Base-by-base conservation (phyloP, 1,139 yeast species). In the Kodamaea fungicola region DNA sequence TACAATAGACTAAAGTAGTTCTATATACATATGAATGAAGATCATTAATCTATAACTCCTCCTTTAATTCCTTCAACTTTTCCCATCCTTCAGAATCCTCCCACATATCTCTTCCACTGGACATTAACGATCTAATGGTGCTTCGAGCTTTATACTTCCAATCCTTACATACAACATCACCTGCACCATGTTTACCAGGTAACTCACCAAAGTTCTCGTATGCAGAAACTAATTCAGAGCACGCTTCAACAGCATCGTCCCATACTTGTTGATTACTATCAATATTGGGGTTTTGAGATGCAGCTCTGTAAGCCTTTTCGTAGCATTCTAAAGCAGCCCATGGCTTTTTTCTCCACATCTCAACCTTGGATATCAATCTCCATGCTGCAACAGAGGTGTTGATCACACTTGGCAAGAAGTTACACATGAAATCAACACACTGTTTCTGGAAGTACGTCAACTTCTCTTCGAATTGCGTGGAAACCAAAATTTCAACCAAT, bases 61-160 rank as follows among this genome's bases (percentile, higher is more conserved):
- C 69, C 59, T 81, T 81, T 53, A 84, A 52, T 25, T 71, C 76
- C 41, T 67, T 61, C 39, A 90, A 62, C 41, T 69, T 71, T 29
- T 80, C 78, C 88, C 94, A 89, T 2, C 89, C 95, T 26, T 76
- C 80, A 2, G 85, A 71, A 46, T 76, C 90, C 52, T 86, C 90
- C 96, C 95, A 88, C 52, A 73, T 75, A 24, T 71, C 67, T 51
- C 77, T 83, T 10, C 96, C 96, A 53, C 83, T 84, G 21, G 94
- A 83, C 76, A 85, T 74, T 46, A 89, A 65, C 1, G 88, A 75
- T 50, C 95, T 73, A 10, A 89, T 72, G 0, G 87, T 69, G 8
- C 85, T 75, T 45, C 80, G 74, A 2, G 95, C 82, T 57, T 89
- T 89, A 62, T 83, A 87, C 52, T 78, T 83, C 97, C 97, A 90